Evolutionary conservation across 768 basidiomycete species (phyloP), one percentile per base, ranked within the genome.

Genomic region (Rhizopogon vesiculosus): DNA sequence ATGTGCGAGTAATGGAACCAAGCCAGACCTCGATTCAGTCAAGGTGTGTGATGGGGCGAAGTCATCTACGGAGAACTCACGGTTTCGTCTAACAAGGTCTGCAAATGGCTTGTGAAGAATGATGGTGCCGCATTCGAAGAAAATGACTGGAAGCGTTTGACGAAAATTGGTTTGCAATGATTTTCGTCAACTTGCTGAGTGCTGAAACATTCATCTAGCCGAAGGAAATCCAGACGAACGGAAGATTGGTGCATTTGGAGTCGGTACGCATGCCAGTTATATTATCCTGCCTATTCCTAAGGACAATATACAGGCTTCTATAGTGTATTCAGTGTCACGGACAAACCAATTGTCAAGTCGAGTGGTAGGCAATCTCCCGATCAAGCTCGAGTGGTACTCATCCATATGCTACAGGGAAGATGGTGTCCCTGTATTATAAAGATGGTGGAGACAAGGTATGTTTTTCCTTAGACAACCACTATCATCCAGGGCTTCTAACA

Each of bases 211-310:
- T 19, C 29, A 40, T 42, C 58, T 64, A 63, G 81, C 80, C 13
- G 75, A 77, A 25, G 80, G 80, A 3, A 81, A 82, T 58, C 80
- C 80, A 0, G 78, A 82, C 56, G 78, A 79, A 59, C 67, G 72
- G 45, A 78, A 78, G 69, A 79, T 82, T 53, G 81, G 81, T 28
- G 78, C 78, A 41, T 74, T 74, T 46, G 74, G 72, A 53, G 72
- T 72, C 42, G 68, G 64, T 65, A 44, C 2, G 59, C 48, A 28
- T 15, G 42, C n/a, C 22, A 12, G 8, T 19, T 45, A 1, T 6
- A 5, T 25, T 5, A 18, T 22, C 1, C 15, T 40, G 5, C 12
- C 33, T 25, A 39, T 5, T 16, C 19, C 9, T 29, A 45, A 41
- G 9, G 25, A 25, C 16, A 31, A 45, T 45, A 18, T 38, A 6